Evolutionary conservation across 257 asterid species (phyloP), one percentile per base, ranked within the genome.

Genomic region (Prunella vulgaris): DNA sequence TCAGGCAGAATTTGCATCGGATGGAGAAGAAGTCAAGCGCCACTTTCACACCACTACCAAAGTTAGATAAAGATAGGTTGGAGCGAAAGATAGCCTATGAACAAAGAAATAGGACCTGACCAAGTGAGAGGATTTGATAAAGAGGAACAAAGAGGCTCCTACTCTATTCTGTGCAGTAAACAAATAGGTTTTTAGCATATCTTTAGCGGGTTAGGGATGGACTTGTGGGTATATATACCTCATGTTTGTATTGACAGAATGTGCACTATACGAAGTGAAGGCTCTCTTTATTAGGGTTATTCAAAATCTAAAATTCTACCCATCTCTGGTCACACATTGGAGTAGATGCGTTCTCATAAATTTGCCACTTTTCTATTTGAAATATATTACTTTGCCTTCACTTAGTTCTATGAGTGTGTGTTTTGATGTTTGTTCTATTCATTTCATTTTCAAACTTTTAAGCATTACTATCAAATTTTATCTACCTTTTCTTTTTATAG

Each of bases 101-200:
- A 69, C 88, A 33, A 87, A 83, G 83, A 86, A 82, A n/a, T n/a
- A n/a, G 78, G 96, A 86, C 70, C 79, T 93, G 49, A 86, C 96
- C 4, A 87, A 81, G 76, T 93, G 96, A 96, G 97, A 90, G 62
- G 84, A 87, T 75, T 35, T 76, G 65, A 87, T 93, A 70, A 93
- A 90, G 84, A 87, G 87, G 82, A 84, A 88, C 76, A 80, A 97
- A 76, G 99, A 93, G 71, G 96, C 97, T 37, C 73, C 96, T 52
- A 93, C 99, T 14, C 65, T 93, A 65, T 86, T 80, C 44, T 30
- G 18, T 32, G 38, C 15, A 1, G 51, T 35, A 17, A 61, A 33
- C 48, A 33, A 17, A 15, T 5, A 5, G 13, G 3, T 35, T 60
- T 58, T 60, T 33, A 32, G 17, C 66, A 27, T 46, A 46, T 15